Evolutionary conservation across 441 rosid species (phyloP).

Genomic region (Populus hybrid): DNA sequence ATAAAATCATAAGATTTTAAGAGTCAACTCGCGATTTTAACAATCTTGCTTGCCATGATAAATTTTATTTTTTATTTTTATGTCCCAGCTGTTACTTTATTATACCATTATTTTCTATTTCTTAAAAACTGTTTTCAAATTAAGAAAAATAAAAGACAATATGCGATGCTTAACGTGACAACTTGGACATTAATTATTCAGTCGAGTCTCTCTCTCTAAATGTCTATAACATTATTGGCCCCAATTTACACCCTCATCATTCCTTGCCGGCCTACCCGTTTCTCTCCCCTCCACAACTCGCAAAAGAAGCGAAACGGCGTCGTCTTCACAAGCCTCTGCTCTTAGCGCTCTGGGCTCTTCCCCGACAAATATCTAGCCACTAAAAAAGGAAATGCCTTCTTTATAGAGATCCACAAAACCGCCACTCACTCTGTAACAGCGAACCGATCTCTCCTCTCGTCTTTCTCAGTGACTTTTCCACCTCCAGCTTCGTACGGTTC

Average conservation of each 20-base stretch:
- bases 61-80: no score
- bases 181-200: not conserved
- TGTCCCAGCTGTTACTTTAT: no score
- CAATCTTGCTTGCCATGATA: no score
- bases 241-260: not conserved
- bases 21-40: no score
- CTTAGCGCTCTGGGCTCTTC: not conserved
- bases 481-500: slow-evolving; percentile 19
- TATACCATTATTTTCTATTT: no score
- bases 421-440: not conserved
- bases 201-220: not conserved
- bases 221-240: not conserved
- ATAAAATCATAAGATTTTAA: no score
- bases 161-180: not conserved
- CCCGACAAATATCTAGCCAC: not conserved
- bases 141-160: no score
- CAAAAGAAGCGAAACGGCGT: not conserved
- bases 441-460: not conserved
- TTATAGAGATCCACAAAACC: not conserved
- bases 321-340: not conserved
- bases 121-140: no score
- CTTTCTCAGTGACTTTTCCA: slow-evolving; percentile 27
- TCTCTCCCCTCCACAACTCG: not conserved
- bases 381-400: not conserved
- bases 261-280: not conserved